Evolutionary conservation across 2,329 filamentous ascomycete species (phyloP), one percentile per base, ranked within the genome.

Genomic region (Colletotrichum sidae): DNA sequence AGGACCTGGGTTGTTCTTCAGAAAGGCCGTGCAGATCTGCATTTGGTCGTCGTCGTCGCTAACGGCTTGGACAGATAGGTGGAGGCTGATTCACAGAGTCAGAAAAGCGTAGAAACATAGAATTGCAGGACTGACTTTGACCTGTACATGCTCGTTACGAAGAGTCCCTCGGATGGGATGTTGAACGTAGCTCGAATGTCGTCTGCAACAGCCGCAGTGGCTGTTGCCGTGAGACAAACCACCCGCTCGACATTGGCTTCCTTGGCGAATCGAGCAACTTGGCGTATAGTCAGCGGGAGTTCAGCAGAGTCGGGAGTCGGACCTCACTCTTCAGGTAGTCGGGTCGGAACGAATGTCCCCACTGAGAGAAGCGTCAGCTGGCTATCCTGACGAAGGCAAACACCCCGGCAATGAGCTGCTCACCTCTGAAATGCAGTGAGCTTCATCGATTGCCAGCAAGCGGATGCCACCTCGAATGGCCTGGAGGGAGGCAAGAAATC

Each of bases 161-260:
- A 90, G 2, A 90, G 77, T 0, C 84, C 84, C 2, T 75, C 71
- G 33, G 80, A 68, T 3, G 79, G 71, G 35, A 89, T 84, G 2
- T 80, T 67, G 69, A 88, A 89, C 0, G 81, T 81, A 42, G 78
- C 74, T 67, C 85, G 82, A 34, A 89, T 81, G 59, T 88, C 86
- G 7, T 83, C 72, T 0, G 82, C 80, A n/a, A 89, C 86, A 9
- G 79, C 78, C 2, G 82, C 83, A 2, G 85, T 88, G 8, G 86
- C 86, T 1, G 86, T 89, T 4, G 86, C 86, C 0, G 86, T 89
- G 33, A 89, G 73, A 67, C 87, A 89, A 10, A 89, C 76, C 4
- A 89, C 85, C 13, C 85, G 78, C 70, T 89, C 85, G 0, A 87
- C 86, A 34, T 81, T 72, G 66, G 87, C 82, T 69, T 88, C 86